Base-by-base conservation (phyloP, 495 filamentous ascomycete species). In the Hypoxylon perforatum region DNA sequence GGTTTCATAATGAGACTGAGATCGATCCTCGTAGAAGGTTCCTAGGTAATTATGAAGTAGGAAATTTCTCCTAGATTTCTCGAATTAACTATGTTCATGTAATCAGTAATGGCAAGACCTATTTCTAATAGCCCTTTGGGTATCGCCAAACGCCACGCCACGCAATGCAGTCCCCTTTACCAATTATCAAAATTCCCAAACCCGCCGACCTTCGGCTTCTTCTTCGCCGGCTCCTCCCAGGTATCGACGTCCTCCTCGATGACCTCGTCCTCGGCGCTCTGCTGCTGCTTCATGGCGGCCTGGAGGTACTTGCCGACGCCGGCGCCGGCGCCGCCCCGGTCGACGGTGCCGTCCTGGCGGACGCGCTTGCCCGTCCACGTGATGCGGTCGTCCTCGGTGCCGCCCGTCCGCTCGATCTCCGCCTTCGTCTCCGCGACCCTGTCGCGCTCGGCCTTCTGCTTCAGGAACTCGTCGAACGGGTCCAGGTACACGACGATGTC, bases 161-260 rank as follows among this genome's bases (percentile, higher is more conserved):
- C 18, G 57, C 61, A 61, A 70, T 70, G 67, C 67, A 65, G 53
- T 42, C 7, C 3, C 42, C 15, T 54, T 52, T 67, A 94, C 92
- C 92, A 95, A 30, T 67, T 80, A 80, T 94, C 91, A 74, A 99
- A 97, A 79, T 97, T 95, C 12, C 95, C 95, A 83, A 97, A 99
- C 2, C 93, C 94, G 28, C 91, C 90, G 3, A 82, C 81, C 74
- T 92, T 96, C 8, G 78, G 69, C 78, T 97, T 97, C 79, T 97
- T 97, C 74, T 86, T 89, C 8, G 81, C 84, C 33, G 91, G 92
- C 66, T 91, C 88, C 59, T 86, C 81, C 65, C 84, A 84, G 23
- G 75, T 84, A 33, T 84, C 83, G 55, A 86, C 81, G 18, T 85
- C 83, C 25, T 88, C 88, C 45, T 78, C 79, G 57, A 87, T 78